These are phyloP conservation scores for Teunomyces tritomae DNA, from an alignment of 805 yeast species.

Conservation along the genomic window DNA sequence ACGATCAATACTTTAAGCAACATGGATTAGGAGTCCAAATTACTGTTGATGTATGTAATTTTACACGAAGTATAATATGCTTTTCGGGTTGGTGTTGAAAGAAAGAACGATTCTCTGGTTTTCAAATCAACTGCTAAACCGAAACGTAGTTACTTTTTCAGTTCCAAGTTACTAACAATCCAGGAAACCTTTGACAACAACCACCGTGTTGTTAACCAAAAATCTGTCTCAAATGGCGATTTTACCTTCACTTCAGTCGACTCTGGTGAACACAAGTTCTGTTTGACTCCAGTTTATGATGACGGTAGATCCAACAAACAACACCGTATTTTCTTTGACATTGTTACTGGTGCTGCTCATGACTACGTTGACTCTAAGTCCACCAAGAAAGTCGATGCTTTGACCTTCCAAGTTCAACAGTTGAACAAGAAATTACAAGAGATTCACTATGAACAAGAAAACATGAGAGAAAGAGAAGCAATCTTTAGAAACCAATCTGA, in stretches of 20 bases:
- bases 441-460: conserved; percentile 63
- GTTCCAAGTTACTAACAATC: conserved; percentile 11
- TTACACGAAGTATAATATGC: neutral
- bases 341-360: conserved; percentile 62
- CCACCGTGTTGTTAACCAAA: conserved; percentile 73
- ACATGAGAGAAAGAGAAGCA: conserved; percentile 75
- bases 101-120: neutral
- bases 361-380: conserved; percentile 62
- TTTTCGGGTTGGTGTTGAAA: neutral
- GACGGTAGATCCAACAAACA: conserved; percentile 64
- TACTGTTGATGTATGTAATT: conserved; percentile 56
- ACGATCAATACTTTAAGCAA: conserved; percentile 49
- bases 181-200: conserved; percentile 70
- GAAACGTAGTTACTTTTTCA: neutral
- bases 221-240: conserved; percentile 56
- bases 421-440: conserved; percentile 56
- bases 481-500: conserved; percentile 76
- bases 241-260: conserved; percentile 82
- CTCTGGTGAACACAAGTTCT: conserved; percentile 80
- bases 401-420: conserved; percentile 54
- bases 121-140: neutral
- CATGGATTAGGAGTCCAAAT: conserved; percentile 59
- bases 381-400: conserved; percentile 49
- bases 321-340: conserved; percentile 72
- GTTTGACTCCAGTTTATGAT: conserved; percentile 60